A percentile compares a stretch with the other conserved stretches of the same genome.
Conservation (phyloP, 805 yeast species). For the Candida tibetensis region DNA sequence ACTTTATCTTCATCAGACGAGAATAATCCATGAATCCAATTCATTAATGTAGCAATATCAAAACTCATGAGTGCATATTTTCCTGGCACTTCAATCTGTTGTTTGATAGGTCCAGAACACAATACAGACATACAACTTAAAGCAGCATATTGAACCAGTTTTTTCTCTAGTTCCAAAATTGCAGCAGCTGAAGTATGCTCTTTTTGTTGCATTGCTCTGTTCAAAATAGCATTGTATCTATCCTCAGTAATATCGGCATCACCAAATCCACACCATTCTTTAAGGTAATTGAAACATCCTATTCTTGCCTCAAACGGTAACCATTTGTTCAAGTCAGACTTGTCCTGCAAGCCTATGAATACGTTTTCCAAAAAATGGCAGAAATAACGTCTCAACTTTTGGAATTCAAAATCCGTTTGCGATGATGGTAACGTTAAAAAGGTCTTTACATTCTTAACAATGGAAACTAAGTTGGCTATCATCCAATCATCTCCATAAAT, state of each 20-base stretch:
- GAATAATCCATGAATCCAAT: conserved; percentile 80
- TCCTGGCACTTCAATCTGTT: conserved; percentile 44
- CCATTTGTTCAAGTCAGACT: conserved; percentile 46
- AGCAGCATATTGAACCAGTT: conserved; percentile 66
- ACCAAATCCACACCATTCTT: conserved; percentile 96
- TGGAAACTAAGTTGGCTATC: conserved; percentile 57
- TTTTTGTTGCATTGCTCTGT: conserved; percentile 35
- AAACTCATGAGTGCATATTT: conserved; percentile 58
- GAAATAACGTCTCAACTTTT: conserved; percentile 76
- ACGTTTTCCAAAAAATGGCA: conserved; percentile 77
- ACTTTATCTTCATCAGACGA: conserved; percentile 55
- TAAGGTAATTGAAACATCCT: conserved; percentile 75
- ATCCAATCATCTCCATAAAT: conserved; percentile 68
- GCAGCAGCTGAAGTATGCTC: conserved; percentile 55
- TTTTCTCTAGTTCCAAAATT: conserved; percentile 75
- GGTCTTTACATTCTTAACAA: conserved; percentile 58
- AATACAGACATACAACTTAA: conserved; percentile 82
- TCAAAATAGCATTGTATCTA: conserved; percentile 59
- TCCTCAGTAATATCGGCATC: conserved; percentile 61
- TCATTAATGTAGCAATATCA: conserved; percentile 62
- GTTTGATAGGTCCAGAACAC: conserved; percentile 69
- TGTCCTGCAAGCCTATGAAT: conserved; percentile 52
- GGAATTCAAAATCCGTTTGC: conserved; percentile 68
- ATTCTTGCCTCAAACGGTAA: conserved; percentile 85
- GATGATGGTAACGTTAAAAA: conserved; percentile 55